These are phyloP conservation scores for Pyrenopolyporus hunteri DNA, from an alignment of 495 filamentous ascomycete species.

Conservation along the genomic window DNA sequence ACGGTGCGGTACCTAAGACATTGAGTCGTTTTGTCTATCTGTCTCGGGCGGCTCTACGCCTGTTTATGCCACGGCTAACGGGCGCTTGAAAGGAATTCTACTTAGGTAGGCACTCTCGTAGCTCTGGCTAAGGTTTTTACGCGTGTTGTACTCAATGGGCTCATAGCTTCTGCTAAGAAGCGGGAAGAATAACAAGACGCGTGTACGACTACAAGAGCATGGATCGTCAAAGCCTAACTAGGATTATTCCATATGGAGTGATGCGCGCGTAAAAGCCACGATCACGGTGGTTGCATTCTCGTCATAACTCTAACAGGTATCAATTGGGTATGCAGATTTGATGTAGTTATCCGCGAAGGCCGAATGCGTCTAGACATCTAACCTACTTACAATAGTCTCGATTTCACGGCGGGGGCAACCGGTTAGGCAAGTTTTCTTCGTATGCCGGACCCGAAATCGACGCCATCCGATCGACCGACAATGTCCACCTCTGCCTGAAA, in stretches of 20 bases:
- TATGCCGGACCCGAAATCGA: not conserved
- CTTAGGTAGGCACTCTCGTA: too few relatives aligned
- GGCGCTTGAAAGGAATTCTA: too few relatives aligned
- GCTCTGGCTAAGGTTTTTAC: too few relatives aligned
- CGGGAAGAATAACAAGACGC: too few relatives aligned
- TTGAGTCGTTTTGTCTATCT: too few relatives aligned
- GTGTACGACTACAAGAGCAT: too few relatives aligned
- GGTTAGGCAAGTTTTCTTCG: not conserved
- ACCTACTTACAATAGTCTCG: slow-evolving; percentile 5
- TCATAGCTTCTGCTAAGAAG: too few relatives aligned
- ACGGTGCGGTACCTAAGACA: too few relatives aligned
- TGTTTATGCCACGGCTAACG: too few relatives aligned
- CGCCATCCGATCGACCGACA: slow-evolving; percentile 2
- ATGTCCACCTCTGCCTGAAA: not conserved
- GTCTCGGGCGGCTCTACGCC: too few relatives aligned
- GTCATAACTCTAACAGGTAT: not conserved
- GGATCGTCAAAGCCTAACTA: too few relatives aligned
- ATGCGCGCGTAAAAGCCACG: not conserved
- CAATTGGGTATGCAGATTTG: slow-evolving; percentile 4
- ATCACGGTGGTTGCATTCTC: not conserved
- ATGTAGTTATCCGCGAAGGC: slow-evolving; percentile 2
- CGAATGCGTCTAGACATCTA: not conserved
- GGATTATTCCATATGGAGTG: not conserved
- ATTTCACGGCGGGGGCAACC: not conserved
- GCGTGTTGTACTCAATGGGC: too few relatives aligned